Evolutionary conservation across 1,284 basidiomycete species (phyloP), one percentile per base, ranked within the genome.

Genomic region (Cryptococcus sp.): DNA sequence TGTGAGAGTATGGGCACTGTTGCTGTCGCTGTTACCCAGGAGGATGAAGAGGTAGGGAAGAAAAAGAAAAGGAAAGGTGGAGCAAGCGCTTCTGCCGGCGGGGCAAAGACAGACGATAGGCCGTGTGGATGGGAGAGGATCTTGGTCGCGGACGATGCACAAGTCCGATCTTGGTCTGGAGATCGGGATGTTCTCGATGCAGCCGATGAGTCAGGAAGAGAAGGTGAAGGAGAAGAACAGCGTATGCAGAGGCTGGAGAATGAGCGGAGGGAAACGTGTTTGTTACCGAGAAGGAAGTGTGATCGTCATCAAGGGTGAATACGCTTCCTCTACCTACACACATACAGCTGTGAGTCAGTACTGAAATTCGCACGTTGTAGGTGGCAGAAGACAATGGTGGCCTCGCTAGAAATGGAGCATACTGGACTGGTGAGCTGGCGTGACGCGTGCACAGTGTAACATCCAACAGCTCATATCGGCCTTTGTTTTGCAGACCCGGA

Each of bases 281-380:
- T 60, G 48, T 55, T 57, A 3, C 63, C 62, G 0, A 61, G 61
- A 40, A 58, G 66, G 46, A 52, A 66, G 50, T 76, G 74, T 52
- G 74, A 77, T 52, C 58, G 74, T 20, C 75, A 76, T 61, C 63
- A 68, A 46, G 73, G 74, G 54, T 73, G 39, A 55, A 62, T 60
- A 38, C 5, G 19, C 8, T 20, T 22, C 15, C 22, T 15, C 16
- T 25, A 17, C 15, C 16, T 25, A 19, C 37, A 22, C 45, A 19
- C 25, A 23, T 49, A n/a, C 22, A 5, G 2, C 8, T 22, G 4
- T 8, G 48, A 58, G 46, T 10, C 3, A 20, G 29, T 50, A 25
- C 20, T 46, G 40, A 50, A 16, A 39, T 20, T 37, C 19, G 20
- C 17, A 7, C 10, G 11, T 25, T 39, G 37, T 38, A 66, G 64